Evolutionary conservation across 768 basidiomycete genomes (phyloP), one percentile per base, ranked within the genome.

Genomic region (Rhodotorula graminis): DNA sequence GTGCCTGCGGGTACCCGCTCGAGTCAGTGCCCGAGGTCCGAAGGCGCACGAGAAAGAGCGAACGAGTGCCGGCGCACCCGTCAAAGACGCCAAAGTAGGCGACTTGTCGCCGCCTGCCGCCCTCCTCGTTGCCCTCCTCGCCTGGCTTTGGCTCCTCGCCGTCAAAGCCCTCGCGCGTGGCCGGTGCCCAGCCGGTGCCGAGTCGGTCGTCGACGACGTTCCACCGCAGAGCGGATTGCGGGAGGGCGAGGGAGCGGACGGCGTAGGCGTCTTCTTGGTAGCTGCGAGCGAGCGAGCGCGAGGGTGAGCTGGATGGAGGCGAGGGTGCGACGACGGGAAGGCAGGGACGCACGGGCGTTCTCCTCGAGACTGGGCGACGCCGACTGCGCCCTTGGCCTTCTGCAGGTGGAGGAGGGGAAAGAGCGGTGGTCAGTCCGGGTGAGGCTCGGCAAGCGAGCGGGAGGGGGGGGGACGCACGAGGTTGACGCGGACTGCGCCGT

Each of bases 221-320:
- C 52, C 63, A 46, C 23, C 65, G 66, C 18, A 78, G 63, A 2
- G 73, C 72, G 2, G 60, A 53, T 0, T 37, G 46, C 3, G 78
- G 77, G 0, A 77, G 9, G 2, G 69, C 16, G n/a, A 79, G 44
- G 10, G 78, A 76, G 29, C 29, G 37, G 8, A 77, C 70, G 15
- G 73, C 37, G 37, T 62, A 77, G 16, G 73, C 55, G 59, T 79
- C 78, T 60, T 79, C 77, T 56, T 79, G 78, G 42, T 79, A 77
- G 7, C 70, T 75, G 68, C 6, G 12, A 10, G 11, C 46, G 7
- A n/a, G 0, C 2, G 31, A 10, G n/a, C 42, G n/a, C n/a, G n/a
- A 27, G n/a, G 14, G 29, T 68, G 27, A 50, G 70, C 10, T 1
- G n/a, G 16, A 23, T 23, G 11, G 25, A 14, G 18, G 61, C 40